Base-by-base conservation (phyloP, 495 filamentous ascomycete genomes). In the Hypoxylon intermedium region DNA sequence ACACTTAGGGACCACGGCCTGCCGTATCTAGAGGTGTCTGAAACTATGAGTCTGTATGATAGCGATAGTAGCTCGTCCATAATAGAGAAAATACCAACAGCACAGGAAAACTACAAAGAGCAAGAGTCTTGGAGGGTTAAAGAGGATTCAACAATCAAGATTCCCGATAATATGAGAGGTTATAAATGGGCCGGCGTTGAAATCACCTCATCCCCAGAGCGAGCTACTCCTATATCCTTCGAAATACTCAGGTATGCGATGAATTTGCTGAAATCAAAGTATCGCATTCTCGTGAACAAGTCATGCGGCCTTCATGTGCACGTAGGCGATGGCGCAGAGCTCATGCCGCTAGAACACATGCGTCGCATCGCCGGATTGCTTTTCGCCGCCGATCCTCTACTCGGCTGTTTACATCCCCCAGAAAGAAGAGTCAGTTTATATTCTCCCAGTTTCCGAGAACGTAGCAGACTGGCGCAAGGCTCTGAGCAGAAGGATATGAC, bases 241-340 rank as follows among this genome's bases (percentile, higher is more conserved):
- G 7, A 21, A 1, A 15, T 23, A 9, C 18, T 62, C 7, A n/a
- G 18, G 0, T 37, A 41, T 13, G 54, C 30, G 1, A 0, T 67
- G 1, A 5, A 50, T 9, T 5, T 72, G 2, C 43, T 73, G 3
- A 68, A n/a, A 3, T 44, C 38, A 0, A 62, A 41, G 0, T 70
- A 55, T 47, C 41, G 67, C 12, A 46, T 70, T 4, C 20, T 50
- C 6, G 44, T 58, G 21, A 74, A 75, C 55, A 6, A 24, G 0
- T 53, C 43, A 0, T 69, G 63, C 13, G 72, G 73, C 1, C 41
- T 77, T 2, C 75, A 78, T 43, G 71, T 76, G 24, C 75, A 75
- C 50, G 62, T 78, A 1, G 73, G 72, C 15, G 62, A 71, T 34
- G 65, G 59, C 5, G 21, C 3, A 2, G 52, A 65, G 6, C 30